Percentiles rank a stretch among this genome's conserved stretches.
Conservation (phyloP, 192 early-diverging fungal genomes). For the Globomyces pollinis-pini region DNA sequence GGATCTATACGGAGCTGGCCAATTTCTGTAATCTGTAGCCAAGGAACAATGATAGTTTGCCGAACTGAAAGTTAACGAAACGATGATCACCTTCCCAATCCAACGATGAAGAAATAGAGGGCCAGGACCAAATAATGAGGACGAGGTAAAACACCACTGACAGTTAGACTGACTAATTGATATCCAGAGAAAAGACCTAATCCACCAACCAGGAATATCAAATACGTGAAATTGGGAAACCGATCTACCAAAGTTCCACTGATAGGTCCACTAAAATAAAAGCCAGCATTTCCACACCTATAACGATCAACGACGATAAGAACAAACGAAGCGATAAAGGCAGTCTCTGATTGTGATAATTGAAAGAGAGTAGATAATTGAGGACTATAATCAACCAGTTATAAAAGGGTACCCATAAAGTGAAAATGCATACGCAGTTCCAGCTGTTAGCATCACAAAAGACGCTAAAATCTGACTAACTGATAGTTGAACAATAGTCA, state of each 20-base stretch:
- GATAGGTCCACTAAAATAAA: slow-evolving; percentile 7
- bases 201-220: slow-evolving; percentile 3
- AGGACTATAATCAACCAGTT: no score
- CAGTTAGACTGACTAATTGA: neutral
- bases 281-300: slow-evolving; percentile 12
- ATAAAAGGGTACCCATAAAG: no score
- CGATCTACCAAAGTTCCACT: neutral
- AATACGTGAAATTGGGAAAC: neutral
- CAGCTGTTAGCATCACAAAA: neutral
- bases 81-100: neutral
- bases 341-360: slow-evolving; percentile 3
- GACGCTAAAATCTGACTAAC: neutral
- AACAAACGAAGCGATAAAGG: slow-evolving; percentile 12
- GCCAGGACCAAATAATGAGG: slow-evolving; percentile 12
- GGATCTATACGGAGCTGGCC: slow-evolving; percentile 5
- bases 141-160: neutral
- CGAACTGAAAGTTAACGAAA: neutral
- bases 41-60: slow-evolving; percentile 7
- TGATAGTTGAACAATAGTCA: neutral
- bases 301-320: no score
- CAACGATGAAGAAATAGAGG: slow-evolving; percentile 8
- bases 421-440: slow-evolving; percentile 6
- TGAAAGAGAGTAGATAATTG: slow-evolving; percentile 8
- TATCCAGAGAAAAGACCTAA: slow-evolving; percentile 4
- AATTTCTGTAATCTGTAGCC: slow-evolving; percentile 11